phyloP scores from a whole-genome alignment of 345 rosid genomes.

The Bruguiera sexangula region DNA sequence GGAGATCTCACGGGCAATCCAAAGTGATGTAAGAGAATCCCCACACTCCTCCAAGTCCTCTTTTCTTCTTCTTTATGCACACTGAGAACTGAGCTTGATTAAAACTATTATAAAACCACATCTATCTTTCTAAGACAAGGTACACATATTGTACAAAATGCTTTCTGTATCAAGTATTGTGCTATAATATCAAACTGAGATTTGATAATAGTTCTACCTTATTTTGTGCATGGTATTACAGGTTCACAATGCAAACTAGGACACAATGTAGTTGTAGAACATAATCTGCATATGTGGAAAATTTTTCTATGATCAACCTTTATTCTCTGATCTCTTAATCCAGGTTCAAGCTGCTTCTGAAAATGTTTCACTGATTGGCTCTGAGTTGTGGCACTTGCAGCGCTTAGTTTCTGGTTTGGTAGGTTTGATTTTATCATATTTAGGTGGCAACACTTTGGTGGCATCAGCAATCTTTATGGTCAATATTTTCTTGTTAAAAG shows the following conservation, averaged over 20 bases:
- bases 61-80: neutral
- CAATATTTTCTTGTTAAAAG: neutral
- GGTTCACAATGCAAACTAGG: no score
- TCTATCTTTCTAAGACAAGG: no score
- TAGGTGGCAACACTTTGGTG: neutral
- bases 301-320: neutral
- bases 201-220: no score
- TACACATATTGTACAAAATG: no score
- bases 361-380: slow-evolving; percentile 57
- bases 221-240: no score
- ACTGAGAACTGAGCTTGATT: no score
- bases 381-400: slow-evolving; percentile 62
- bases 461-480: no score
- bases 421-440: slow-evolving; percentile 25
- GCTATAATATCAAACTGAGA: no score
- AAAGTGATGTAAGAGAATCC: slow-evolving; percentile 47
- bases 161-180: no score
- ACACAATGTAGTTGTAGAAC: neutral
- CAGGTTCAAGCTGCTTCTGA: slow-evolving; percentile 68
- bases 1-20: slow-evolving; percentile 66
- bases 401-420: slow-evolving; percentile 61
- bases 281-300: neutral
- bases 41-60: neutral
- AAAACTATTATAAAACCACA: no score
- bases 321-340: slow-evolving; percentile 10